Evolutionary conservation across 345 rosid genomes (phyloP).

Genomic region (Viola odorata): DNA sequence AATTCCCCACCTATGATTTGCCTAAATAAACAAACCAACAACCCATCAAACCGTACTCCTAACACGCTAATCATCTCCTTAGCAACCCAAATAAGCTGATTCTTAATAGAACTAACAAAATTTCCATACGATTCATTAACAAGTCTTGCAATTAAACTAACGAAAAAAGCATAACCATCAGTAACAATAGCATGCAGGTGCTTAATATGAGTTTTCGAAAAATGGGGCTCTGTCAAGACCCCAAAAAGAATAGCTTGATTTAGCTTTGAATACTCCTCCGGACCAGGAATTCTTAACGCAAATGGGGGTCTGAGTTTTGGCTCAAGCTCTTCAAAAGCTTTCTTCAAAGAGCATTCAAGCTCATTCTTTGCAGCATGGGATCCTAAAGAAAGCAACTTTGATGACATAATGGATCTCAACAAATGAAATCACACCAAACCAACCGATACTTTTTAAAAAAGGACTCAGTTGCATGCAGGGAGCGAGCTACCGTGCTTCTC

Average conservation of each 20-base stretch:
- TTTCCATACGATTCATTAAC: constrained; percentile 51
- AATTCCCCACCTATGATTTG: constrained; percentile 66
- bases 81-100: constrained; percentile 58
- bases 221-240: constrained; percentile 42
- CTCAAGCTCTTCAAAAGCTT: constrained; percentile 46
- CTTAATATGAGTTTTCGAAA: constrained; percentile 46
- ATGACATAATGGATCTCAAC: constrained; percentile 23
- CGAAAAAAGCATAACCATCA: constrained; percentile 66
- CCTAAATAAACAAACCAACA: constrained; percentile 53
- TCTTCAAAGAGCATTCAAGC: constrained; percentile 49
- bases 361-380: constrained; percentile 47
- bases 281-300: constrained; percentile 41
- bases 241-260: constrained; percentile 60
- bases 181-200: constrained; percentile 62
- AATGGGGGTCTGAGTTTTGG: constrained; percentile 60
- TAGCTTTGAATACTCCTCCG: constrained; percentile 47
- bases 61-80: constrained; percentile 63
- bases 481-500: not conserved
- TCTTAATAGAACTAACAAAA: constrained; percentile 48
- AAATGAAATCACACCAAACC: not conserved
- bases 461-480: not conserved
- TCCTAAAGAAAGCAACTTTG: constrained; percentile 36
- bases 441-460: not conserved
- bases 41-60: constrained; percentile 44
- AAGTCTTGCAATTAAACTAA: constrained; percentile 33